Evolutionary conservation across 176 grass and related monocot genomes (phyloP).

Genomic region (Canna indica): DNA sequence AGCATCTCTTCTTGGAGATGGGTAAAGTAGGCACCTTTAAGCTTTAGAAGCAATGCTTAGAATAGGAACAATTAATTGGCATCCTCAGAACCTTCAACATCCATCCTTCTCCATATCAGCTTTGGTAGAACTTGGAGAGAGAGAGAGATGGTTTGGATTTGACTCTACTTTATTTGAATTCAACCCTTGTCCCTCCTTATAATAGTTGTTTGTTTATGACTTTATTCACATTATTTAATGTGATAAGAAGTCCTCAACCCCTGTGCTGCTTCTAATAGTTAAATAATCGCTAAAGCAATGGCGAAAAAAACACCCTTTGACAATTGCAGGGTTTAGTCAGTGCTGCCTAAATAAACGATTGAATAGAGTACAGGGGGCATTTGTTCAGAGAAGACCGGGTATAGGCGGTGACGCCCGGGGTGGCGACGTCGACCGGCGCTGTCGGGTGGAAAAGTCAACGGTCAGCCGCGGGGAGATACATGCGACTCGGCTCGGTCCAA

Average conservation of each 20-base stretch:
- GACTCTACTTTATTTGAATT: constrained; percentile 5
- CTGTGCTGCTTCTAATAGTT: neutral
- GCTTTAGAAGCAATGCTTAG: constrained; percentile 2
- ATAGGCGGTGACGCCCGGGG: neutral
- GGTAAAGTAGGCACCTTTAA: constrained; percentile 15
- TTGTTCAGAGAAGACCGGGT: neutral
- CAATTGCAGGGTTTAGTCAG: too few relatives aligned
- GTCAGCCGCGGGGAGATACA: neutral
- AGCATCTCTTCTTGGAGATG: neutral
- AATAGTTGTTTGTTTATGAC: neutral
- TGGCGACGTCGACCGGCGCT: neutral
- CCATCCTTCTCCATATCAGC: neutral
- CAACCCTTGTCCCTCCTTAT: neutral
- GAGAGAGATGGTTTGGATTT: constrained; percentile 8
- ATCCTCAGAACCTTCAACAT: neutral
- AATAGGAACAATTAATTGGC: constrained; percentile 15
- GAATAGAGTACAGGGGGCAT: too few relatives aligned
- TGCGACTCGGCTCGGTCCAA: neutral
- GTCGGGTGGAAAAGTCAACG: constrained; percentile 6
- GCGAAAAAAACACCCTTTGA: too few relatives aligned
- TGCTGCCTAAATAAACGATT: too few relatives aligned
- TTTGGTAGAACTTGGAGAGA: constrained; percentile 4
- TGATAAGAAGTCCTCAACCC: neutral
- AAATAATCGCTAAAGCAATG: neutral
- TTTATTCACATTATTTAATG: neutral